These are phyloP conservation scores for Coffea canephora DNA, from an alignment of 257 asterid genomes.

Conservation along the genomic window DNA sequence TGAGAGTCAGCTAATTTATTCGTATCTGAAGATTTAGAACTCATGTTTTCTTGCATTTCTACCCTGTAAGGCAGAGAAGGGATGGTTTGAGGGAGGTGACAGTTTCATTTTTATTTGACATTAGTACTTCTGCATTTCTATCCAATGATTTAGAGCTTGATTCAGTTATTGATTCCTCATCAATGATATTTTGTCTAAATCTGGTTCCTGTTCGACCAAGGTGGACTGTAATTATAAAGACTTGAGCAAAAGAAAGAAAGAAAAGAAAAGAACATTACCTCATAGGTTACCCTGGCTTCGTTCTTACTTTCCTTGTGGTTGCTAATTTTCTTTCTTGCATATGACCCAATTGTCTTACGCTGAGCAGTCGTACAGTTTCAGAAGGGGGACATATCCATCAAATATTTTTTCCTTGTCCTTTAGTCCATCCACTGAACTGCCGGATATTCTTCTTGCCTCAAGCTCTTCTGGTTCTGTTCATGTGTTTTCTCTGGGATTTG, in stretches of 20 bases:
- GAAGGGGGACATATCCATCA: conserved; percentile 88
- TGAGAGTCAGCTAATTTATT: background rate
- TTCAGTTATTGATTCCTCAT: conserved; percentile 2
- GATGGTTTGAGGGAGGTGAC: background rate
- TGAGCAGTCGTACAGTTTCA: conserved; percentile 92
- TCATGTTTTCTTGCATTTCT: background rate
- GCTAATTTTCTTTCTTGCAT: conserved; percentile 12
- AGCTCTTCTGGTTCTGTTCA: conserved; percentile 93
- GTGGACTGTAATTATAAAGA: background rate
- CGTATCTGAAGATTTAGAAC: background rate
- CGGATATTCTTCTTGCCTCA: conserved; percentile 85
- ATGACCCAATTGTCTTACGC: conserved; percentile 28
- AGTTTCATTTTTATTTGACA: background rate
- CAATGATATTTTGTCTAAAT: background rate
- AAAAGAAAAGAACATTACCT: background rate
- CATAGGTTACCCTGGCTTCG: background rate
- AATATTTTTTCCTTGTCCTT: conserved; percentile 80
- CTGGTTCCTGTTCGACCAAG: background rate
- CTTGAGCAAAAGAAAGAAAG: too few species aligned
- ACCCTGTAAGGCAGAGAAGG: background rate
- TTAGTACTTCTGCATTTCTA: too few species aligned
- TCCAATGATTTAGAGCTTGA: background rate
- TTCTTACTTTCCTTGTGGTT: background rate
- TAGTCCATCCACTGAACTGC: conserved; percentile 75
- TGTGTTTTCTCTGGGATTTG: conserved; percentile 62